These are phyloP conservation scores for Auricularia cornea DNA, from an alignment of 768 basidiomycete genomes.

Conservation along the genomic window DNA sequence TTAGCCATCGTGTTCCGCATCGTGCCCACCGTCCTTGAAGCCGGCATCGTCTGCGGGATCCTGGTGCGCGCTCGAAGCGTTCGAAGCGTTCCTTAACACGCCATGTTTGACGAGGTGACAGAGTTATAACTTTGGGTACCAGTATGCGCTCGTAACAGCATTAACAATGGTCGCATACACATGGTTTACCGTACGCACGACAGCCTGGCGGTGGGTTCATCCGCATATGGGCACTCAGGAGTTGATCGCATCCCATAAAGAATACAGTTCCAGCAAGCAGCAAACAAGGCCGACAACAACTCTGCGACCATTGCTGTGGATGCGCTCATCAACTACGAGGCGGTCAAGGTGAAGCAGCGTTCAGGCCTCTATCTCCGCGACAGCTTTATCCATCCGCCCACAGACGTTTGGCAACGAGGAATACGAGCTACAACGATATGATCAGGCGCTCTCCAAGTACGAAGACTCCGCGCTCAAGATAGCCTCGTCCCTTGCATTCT, in stretches of 20 bases:
- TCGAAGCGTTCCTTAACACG: no score
- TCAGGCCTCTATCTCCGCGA: neutral
- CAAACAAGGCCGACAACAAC: conserved; percentile 94
- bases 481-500: conserved; percentile 82
- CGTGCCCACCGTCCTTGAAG: conserved; percentile 91
- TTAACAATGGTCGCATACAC: conserved; percentile 83
- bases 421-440: conserved; percentile 86
- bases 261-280: conserved; percentile 86
- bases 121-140: conserved; percentile 97
- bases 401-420: conserved; percentile 97
- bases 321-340: conserved; percentile 95
- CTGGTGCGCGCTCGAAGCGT: no score
- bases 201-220: conserved; percentile 75
- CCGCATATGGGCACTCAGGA: neutral
- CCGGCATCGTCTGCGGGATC: conserved; percentile 94
- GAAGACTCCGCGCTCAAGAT: conserved; percentile 92
- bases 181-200: conserved; percentile 95
- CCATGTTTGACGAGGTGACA: conserved; percentile 26
- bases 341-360: conserved; percentile 69
- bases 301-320: conserved; percentile 92
- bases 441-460: conserved; percentile 76
- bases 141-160: conserved; percentile 88
- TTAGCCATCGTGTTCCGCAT: conserved; percentile 90
- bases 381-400: no score
- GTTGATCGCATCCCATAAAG: conserved; percentile 30